Conservation (phyloP, 2,329 filamentous ascomycete species). For the Fusarium ramigenum region DNA sequence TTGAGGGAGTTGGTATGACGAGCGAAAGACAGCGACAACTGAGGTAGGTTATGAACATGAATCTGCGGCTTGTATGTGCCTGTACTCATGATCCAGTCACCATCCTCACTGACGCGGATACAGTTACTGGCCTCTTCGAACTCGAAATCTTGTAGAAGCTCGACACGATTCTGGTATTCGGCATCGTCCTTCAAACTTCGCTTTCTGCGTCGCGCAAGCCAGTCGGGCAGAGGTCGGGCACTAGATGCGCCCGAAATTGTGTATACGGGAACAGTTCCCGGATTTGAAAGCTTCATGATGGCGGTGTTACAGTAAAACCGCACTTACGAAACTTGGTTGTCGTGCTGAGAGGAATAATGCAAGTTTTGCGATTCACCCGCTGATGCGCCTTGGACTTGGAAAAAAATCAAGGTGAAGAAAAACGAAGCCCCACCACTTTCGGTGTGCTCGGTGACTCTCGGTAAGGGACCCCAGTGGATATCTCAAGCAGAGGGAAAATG, state of each 20-base stretch:
- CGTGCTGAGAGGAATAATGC: constrained; percentile 11
- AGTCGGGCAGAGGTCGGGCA: constrained; percentile 89
- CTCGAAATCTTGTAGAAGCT: constrained; percentile 96
- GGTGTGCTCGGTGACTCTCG: constrained; percentile 35
- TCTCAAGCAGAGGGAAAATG: not conserved
- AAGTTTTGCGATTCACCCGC: constrained; percentile 28
- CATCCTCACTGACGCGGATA: constrained; percentile 90
- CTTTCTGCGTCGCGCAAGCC: constrained; percentile 91
- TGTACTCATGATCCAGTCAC: constrained; percentile 96
- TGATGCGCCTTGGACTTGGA: constrained; percentile 26
- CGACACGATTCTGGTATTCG: constrained; percentile 92
- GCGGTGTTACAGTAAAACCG: constrained; percentile 11
- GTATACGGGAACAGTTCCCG: constrained; percentile 88
- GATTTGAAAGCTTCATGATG: constrained; percentile 82
- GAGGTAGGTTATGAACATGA: constrained; percentile 93
- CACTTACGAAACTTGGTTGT: constrained; percentile 24
- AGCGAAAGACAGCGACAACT: constrained; percentile 91
- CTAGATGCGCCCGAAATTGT: constrained; percentile 93
- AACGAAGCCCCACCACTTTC: constrained; percentile 32
- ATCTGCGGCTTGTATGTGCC: constrained; percentile 77
- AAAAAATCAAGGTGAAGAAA: constrained; percentile 47
- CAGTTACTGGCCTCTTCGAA: constrained; percentile 96
- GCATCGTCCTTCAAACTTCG: constrained; percentile 90
- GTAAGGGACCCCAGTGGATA: constrained; percentile 1
- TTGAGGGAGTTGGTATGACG: constrained; percentile 93